Base-by-base conservation (phyloP, 2,329 filamentous ascomycete genomes). In the Fusarium newnesense region DNA sequence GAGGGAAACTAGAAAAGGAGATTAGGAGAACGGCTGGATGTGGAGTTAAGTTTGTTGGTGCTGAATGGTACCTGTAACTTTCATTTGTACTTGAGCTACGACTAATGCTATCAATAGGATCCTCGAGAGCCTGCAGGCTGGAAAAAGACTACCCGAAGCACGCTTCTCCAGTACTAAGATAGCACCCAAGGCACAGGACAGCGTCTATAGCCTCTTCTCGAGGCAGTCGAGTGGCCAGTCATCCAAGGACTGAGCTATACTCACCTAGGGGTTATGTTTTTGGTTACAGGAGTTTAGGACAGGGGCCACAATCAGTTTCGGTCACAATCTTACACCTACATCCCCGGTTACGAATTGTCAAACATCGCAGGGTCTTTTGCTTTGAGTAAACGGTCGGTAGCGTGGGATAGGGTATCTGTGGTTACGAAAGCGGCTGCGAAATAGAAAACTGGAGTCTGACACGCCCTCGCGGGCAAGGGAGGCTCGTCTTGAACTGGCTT, bases 1-100 rank as follows among this genome's bases (percentile, higher is more conserved):
- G 89, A 3, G 87, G 87, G 36, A 98, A 98, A 84, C 84, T 97
- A 56, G 92, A 97, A 75, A 93, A 89, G 80, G 95, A 97, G 84
- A 92, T 97, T 63, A 82, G 85, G 32, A 87, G 88, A 62, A 85
- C 90, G 8, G 87, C 92, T 28, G 93, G 93, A 16, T 90, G 89
- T 71, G 90, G 88, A 32, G 87, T 97, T 58, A 95, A 92, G 83
- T 96, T 93, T 81, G 92, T 98, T 60, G 90, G 87, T 58, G 93
- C 92, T 32, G 92, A 97, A 76, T 98, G 95, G 94, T 93, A 79
- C 57, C 47, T 64, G 26, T 19, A 19, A 43, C 37, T 18, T 15
- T 42, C 18, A 26, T 32, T 26, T 44, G 21, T 37, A 34, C 30
- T n/a, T 15, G 16, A 43, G 42, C 34, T n/a, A 19, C 18, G 19